These are phyloP conservation scores for Verticillium albo-atrum DNA, from an alignment of 2,329 filamentous ascomycete species.

Conservation along the genomic window DNA sequence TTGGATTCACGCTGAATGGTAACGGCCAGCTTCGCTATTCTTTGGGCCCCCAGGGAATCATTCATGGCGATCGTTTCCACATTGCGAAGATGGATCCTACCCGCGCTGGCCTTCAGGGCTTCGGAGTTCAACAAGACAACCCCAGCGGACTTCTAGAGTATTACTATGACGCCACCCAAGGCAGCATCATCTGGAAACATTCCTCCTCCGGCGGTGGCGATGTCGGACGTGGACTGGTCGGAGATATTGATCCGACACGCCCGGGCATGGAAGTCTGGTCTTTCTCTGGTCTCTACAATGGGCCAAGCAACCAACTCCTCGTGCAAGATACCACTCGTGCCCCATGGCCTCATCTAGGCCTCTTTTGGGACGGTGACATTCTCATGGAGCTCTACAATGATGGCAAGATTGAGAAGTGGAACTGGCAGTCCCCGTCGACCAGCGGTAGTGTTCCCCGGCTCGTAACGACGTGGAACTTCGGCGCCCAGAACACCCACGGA, in stretches of 20 bases:
- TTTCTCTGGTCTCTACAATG: constrained; percentile 15
- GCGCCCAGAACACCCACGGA: background rate
- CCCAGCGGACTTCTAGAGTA: constrained; percentile 13
- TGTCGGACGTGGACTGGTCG: constrained; percentile 14
- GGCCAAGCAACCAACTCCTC: constrained; percentile 4
- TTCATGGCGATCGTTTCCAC: constrained; percentile 17
- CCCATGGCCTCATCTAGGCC: constrained; percentile 6
- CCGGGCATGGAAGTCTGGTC: constrained; percentile 17
- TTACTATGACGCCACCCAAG: constrained; percentile 15
- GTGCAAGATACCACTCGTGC: background rate
- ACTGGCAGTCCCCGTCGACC: background rate
- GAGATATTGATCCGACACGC: constrained; percentile 15
- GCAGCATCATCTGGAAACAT: constrained; percentile 14
- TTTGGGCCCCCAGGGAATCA: constrained; percentile 10
- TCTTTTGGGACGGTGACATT: constrained; percentile 13
- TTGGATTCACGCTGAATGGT: constrained; percentile 16
- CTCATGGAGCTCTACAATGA: constrained; percentile 17
- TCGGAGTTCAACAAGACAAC: constrained; percentile 15
- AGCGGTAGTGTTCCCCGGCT: constrained; percentile 1
- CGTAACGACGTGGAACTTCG: constrained; percentile 3
- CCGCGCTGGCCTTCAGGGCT: constrained; percentile 14
- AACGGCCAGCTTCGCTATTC: constrained; percentile 14
- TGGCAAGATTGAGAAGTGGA: constrained; percentile 17
- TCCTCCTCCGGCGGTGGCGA: constrained; percentile 2
- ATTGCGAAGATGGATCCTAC: constrained; percentile 17